Evolutionary conservation across 2,329 filamentous ascomycete genomes (phyloP), one percentile per base, ranked within the genome.

Genomic region (Curvularia sp.): DNA sequence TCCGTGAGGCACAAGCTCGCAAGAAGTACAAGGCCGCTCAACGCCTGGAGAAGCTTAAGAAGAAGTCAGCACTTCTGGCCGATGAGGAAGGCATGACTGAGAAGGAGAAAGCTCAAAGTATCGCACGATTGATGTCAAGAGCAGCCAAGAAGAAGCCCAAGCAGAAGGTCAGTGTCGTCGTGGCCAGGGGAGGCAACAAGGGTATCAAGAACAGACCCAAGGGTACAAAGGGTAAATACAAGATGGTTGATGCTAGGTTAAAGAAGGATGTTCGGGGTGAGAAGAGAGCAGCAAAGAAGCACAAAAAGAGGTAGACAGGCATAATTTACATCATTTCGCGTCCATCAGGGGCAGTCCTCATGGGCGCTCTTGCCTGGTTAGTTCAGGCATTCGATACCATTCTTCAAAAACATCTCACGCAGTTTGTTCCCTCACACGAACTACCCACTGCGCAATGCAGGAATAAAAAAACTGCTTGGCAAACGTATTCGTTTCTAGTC

Each of bases 11-110:
- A 23, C 93, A 96, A 80, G 94, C 93, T 34, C 86, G 95, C 59
- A 99, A 99, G 88, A 98, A 97, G 82, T 89, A 97, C 79, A 96
- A 96, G 85, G 89, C 93, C 8, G 94, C 92, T 0, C 91, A 96
- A 79, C 86, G 87, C 57, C 80, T 99, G 28, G 95, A 99, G 84
- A 97, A 97, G 81, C 82, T 99, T 64, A 92, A 93, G 81, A 97
- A 96, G 87, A 99, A 99, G 85, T 92, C 88, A n/a, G 93, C 96
- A 38, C 80, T 96, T 69, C 80, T 99, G 49, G 89, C 89, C 19
- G 91, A 93, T 57, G 94, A 97, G 67, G 94, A 97, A 76, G 91
- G 90, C 49, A 87, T 97, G 83, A 96, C 91, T 13, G 95, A 99
- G 82, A 93, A 93, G 80, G 96, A 99, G 78, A 99, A 99, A 84